Base-by-base conservation (phyloP, 164 flowering plant genomes). In the Kalanchoe fedtschenkoi region DNA sequence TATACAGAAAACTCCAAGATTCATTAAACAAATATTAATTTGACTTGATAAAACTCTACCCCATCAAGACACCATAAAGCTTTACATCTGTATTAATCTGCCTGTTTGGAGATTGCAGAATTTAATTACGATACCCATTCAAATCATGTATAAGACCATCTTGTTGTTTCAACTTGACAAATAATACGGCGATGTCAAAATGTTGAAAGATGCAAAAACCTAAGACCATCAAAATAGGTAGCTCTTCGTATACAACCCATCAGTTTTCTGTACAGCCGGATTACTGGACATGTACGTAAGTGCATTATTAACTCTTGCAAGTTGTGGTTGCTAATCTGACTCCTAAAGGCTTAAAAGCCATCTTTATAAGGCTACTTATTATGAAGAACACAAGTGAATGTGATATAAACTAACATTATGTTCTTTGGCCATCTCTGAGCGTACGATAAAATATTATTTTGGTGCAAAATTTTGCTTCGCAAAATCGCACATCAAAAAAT, bases 101-200 rank as follows among this genome's bases (percentile, higher is more conserved):
- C n/a, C n/a, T n/a, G n/a, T n/a, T n/a, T n/a, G n/a, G n/a, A n/a
- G n/a, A n/a, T n/a, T n/a, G n/a, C n/a, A n/a, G n/a, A n/a, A n/a
- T n/a, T n/a, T n/a, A n/a, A n/a, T n/a, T n/a, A n/a, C n/a, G n/a
- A n/a, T n/a, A n/a, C n/a, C n/a, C n/a, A 37, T 37, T 8, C 39
- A 37, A 37, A 37, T 37, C 14, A 5, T 9, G 13, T 2, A 37
- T 9, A 37, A 37, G 13, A 37, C 39, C 11, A 37, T 37, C 53
- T n/a, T 44, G 53, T 11, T 44, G 53, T 44, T n/a, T 44, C 53
- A 44, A 44, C 26, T 44, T 44, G 53, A n/a, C 53, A 44, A 44
- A n/a, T n/a, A n/a, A n/a, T n/a, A n/a, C n/a, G n/a, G n/a, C n/a
- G n/a, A n/a, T n/a, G n/a, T n/a, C n/a, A n/a, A n/a, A 47, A 47